Base-by-base conservation (phyloP, 2,329 filamentous ascomycete genomes). In the Sordariomycetes sp. region DNA sequence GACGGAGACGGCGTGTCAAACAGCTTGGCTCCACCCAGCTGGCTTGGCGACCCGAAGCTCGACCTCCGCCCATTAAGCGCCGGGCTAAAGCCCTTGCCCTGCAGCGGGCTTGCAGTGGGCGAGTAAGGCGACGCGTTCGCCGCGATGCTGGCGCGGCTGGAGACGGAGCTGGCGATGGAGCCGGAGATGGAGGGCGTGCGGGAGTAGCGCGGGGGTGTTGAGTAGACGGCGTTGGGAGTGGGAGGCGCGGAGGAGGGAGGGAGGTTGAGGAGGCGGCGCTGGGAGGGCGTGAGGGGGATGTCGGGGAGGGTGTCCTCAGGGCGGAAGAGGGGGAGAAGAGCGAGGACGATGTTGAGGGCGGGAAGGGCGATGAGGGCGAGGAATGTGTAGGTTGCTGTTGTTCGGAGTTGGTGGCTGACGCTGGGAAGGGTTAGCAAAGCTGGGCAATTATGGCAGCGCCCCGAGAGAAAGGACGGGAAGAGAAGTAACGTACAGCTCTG, bases 201-300 rank as follows among this genome's bases (percentile, higher is more conserved):
- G 40, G 87, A 83, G 74, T 96, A 97, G 65, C 90, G 84, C 2
- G 93, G 93, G 3, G 93, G 93, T 0, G 93, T 97, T 65, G 87
- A 85, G 71, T 89, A 95, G 43, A 66, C 68, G 59, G 82, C 81
- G 57, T 81, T 79, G 1, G 90, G 86, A 0, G 86, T 88, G 0
- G 87, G 81, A 2, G 81, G 76, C 2, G 75, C 72, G 2, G 79
- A 78, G 60, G 79, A 82, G 2, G 90, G 86, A 46, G 87, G 81
- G 3, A 99, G 82, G 54, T 91, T 92, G 56, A 99, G 83, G 16
- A 96, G 81, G 62, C 86, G 80, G 61, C 61, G 61, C 48, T 62
- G 61, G 14, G 86, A 85, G n/a, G 89, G 86, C 1, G 93, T 97
- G 63, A 99, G 81, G 61, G 93, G 85, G 55, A 99, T 96, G 70